Base-by-base conservation (phyloP, 768 basidiomycete genomes). In the Suillus placidus region DNA sequence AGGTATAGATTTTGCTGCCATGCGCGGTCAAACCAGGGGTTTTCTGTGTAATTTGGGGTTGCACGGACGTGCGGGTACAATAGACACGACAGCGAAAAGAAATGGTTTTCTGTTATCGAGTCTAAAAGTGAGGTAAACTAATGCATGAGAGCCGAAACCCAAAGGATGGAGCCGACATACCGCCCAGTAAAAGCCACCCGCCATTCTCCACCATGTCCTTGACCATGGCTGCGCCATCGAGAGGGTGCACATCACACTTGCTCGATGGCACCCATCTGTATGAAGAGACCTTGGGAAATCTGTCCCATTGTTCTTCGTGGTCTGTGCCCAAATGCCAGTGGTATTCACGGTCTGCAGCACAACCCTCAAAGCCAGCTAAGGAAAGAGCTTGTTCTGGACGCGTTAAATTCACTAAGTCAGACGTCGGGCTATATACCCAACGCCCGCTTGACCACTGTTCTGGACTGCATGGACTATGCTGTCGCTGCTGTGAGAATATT, bases 21-120 rank as follows among this genome's bases (percentile, higher is more conserved):
- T 0, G 80, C 86, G 52, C 88, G 83, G 72, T 90, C 89, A 67
- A 83, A 90, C 69, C 80, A 80, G 0, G 81, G 78, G 63, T 83
- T 83, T 40, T 78, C 78, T 47, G 79, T 82, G 68, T 89, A 90
- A 67, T 86, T 81, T 1, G 89, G 89, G 3, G 85, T 87, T 1
- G 88, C 89, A 42, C 81, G 80, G 43, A 90, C 88, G 70, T 90
- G 87, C 0, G 89, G 88, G 73, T 85, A 86, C 4, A 91, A 80
- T 49, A 84, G 69, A 70, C 89, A 91, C 0, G 88, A 90, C 1
- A 90, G 72, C 6, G 89, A 90, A 74, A 90, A 91, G 79, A 91
- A 91, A 72, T 91, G 88, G 67, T 86, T 87, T 71, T 91, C 89
- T 2, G 87, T 85, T 20, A 90, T 86, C 0, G 88, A 90, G 70